phyloP scores from a whole-genome alignment of 1,284 basidiomycete species.

The Rhodotorula mucilaginosa region DNA sequence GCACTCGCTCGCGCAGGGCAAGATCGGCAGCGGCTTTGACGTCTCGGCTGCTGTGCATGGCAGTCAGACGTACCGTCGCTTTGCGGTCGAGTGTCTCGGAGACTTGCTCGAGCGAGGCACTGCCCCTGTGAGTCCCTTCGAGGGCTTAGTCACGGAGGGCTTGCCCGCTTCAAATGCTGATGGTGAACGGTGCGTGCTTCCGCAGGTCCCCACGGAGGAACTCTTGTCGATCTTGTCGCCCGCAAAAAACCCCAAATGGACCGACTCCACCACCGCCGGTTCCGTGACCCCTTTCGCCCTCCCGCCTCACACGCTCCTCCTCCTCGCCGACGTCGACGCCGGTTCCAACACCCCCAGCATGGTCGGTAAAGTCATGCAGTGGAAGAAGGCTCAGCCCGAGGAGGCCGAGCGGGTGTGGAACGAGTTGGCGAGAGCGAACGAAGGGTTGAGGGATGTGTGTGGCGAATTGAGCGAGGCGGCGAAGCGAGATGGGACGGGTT shows the following conservation, averaged over 20 bases:
- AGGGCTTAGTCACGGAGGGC: not conserved
- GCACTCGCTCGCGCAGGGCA: slow-evolving; percentile 96
- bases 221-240: slow-evolving; percentile 42
- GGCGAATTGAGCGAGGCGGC: not conserved
- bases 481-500: not conserved
- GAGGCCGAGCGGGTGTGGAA: slow-evolving; percentile 52
- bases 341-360: slow-evolving; percentile 91
- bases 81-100: slow-evolving; percentile 60
- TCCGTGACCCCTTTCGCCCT: slow-evolving; percentile 70
- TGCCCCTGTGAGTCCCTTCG: not conserved
- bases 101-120: slow-evolving; percentile 27
- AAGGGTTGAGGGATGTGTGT: slow-evolving; percentile 14
- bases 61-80: slow-evolving; percentile 88
- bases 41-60: slow-evolving; percentile 92
- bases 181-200: too few relatives aligned
- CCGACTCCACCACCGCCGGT: slow-evolving; percentile 39
- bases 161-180: not conserved
- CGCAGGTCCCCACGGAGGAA: slow-evolving; percentile 5
- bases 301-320: slow-evolving; percentile 72
- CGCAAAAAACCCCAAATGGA: slow-evolving; percentile 69
- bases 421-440: slow-evolving; percentile 26
- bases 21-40: slow-evolving; percentile 96
- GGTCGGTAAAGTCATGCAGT: slow-evolving; percentile 80
- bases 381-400: slow-evolving; percentile 65
- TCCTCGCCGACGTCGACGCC: slow-evolving; percentile 88